Evolutionary conservation across 108 stramenopile genomes (phyloP), one percentile per base, ranked within the genome.

Genomic region (Nannochloropsis oceanica): DNA sequence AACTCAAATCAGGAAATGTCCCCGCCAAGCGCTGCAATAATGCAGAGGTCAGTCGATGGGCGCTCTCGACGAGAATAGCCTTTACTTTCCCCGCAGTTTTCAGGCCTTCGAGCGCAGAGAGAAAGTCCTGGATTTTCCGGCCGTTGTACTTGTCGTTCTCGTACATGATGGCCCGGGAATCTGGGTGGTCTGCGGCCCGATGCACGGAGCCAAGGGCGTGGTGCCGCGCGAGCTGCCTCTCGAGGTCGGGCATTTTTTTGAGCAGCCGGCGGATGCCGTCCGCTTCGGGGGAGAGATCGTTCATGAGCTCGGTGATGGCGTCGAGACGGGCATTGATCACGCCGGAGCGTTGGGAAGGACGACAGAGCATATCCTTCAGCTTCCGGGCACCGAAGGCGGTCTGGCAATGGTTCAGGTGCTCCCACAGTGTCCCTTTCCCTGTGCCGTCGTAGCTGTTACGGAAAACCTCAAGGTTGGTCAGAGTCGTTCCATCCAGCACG

Each of bases 401-500:
- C 84, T 93, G 92, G 87, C 95, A 96, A 44, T 86, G 87, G 87
- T 97, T 95, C 87, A 99, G 87, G 86, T 94, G 94, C 25, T 93
- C 93, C 91, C 97, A 96, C 11, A 99, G 92, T 34, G 93, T 93
- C 0, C 97, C 97, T 18, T 89, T 87, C 50, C 80, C 91, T 24
- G 79, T 42, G 83, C 91, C 86, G 92, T 95, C 91, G 91, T 86
- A 85, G 93, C 92, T 89, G 89, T 89, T 91, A 43, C 88, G 90
- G 27, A 98, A 91, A 18, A 99, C 93, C 88, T 99, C 99, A 25
- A 99, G 92, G 87, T 99, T 99, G 27, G 93, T 91, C 73, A 99
- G 86, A 0, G 99, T 95, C 18, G 93, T 94, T 44, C 96, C 99
- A 85, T 99, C 99, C 25, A 99, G 87, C 26, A 94, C 92, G 95